phyloP scores from a whole-genome alignment of 148 eudicot genomes.

The Beta vulgaris region DNA sequence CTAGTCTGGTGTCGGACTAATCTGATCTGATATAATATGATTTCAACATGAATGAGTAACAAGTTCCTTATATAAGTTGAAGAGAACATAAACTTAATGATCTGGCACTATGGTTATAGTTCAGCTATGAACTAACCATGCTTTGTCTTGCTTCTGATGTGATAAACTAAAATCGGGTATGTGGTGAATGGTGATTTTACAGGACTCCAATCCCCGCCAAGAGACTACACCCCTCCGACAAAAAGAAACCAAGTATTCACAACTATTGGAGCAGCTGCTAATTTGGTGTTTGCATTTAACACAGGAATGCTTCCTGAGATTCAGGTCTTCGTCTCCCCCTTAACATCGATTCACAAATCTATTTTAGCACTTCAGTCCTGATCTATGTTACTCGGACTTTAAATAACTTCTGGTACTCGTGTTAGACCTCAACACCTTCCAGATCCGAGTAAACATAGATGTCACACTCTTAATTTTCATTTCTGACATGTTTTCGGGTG shows the following conservation, averaged over 20 bases:
- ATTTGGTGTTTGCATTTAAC: slow-evolving; percentile 78
- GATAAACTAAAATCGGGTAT: not conserved
- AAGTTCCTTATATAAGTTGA: too few relatives aligned
- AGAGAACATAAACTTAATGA: too few relatives aligned
- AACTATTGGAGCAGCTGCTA: slow-evolving; percentile 85
- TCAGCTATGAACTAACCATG: not conserved
- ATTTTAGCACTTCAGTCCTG: too few relatives aligned
- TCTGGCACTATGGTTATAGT: not conserved
- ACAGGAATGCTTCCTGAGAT: slow-evolving; percentile 99
- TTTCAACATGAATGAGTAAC: too few relatives aligned
- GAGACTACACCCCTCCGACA: slow-evolving; percentile 68
- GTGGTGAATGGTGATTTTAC: slow-evolving; percentile 17
- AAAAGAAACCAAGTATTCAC: slow-evolving; percentile 50
- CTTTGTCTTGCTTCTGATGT: not conserved
- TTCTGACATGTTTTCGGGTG: not conserved
- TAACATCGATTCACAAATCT: too few relatives aligned
- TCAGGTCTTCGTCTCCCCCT: slow-evolving; percentile 46
- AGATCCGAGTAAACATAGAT: too few relatives aligned
- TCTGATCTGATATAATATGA: too few relatives aligned
- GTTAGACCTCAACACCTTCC: too few relatives aligned
- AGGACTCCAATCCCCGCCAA: slow-evolving; percentile 62
- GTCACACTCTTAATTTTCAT: slow-evolving; percentile 1
- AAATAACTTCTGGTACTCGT: too few relatives aligned
- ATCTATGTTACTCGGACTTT: too few relatives aligned
- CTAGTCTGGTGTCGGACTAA: too few relatives aligned